A percentile compares a stretch with the other conserved stretches of the same genome.
Evolutionary conservation across 2,329 filamentous ascomycete species (phyloP).

Genomic region (Apiospora hydei): DNA sequence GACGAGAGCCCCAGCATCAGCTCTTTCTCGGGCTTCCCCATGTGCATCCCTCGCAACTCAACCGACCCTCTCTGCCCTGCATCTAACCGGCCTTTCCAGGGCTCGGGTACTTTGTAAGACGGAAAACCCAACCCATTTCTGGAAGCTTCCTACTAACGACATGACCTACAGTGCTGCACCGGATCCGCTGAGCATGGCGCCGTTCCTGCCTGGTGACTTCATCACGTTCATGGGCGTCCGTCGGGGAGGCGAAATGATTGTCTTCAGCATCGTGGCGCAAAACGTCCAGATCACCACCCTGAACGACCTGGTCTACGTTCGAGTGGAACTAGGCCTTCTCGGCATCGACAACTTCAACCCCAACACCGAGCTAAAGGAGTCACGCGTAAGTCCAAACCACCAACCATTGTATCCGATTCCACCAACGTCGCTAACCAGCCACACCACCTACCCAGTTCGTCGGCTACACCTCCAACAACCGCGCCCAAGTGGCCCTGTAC

Average conservation of each 20-base stretch:
- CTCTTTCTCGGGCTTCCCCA: constrained; percentile 58
- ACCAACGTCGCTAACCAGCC: constrained; percentile 1
- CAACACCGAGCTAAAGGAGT: constrained; percentile 46
- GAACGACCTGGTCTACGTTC: constrained; percentile 43
- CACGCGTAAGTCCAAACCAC: constrained; percentile 38
- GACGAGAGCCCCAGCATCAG: constrained; percentile 55
- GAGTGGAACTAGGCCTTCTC: constrained; percentile 45
- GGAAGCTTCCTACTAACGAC: background rate
- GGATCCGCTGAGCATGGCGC: constrained; percentile 46
- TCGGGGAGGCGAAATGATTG: constrained; percentile 42
- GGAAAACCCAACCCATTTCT: too few relatives aligned
- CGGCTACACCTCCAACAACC: constrained; percentile 45
- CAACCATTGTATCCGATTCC: background rate
- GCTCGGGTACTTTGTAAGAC: constrained; percentile 43
- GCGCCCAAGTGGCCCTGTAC: constrained; percentile 42
- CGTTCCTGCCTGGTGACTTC: constrained; percentile 46
- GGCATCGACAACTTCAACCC: constrained; percentile 45
- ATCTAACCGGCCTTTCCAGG: constrained; percentile 43
- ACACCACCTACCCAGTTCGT: constrained; percentile 36
- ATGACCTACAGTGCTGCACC: constrained; percentile 38
- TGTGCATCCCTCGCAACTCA: constrained; percentile 56
- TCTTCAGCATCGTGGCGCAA: constrained; percentile 46
- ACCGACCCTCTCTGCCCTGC: constrained; percentile 46
- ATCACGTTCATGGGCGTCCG: constrained; percentile 45
- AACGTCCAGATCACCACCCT: constrained; percentile 47